Conservation (phyloP, 345 rosid species). For the Carallia pectinifolia region DNA sequence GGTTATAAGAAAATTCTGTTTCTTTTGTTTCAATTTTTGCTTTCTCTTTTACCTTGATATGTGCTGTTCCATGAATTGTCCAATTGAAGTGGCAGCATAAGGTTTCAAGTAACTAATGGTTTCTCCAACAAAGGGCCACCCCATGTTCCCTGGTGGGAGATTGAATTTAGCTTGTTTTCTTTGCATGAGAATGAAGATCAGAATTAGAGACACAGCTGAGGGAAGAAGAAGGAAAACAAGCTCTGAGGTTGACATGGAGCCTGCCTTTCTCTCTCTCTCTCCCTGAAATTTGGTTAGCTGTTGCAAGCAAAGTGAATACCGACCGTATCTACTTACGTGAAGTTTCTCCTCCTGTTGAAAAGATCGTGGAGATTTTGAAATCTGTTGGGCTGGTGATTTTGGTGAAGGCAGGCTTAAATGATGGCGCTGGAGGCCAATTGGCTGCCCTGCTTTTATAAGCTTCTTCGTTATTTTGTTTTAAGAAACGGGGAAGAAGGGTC, state of each 20-base stretch:
- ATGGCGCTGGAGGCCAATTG: background rate
- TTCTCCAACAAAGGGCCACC: slow-evolving; percentile 96
- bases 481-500: too few species aligned
- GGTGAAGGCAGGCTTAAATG: background rate
- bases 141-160: slow-evolving; percentile 91
- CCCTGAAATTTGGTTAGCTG: background rate
- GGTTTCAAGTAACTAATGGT: slow-evolving; percentile 82
- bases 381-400: background rate
- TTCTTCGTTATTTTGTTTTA: too few species aligned
- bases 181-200: slow-evolving; percentile 48
- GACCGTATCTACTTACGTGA: background rate
- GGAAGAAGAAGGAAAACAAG: slow-evolving; percentile 62
- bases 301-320: slow-evolving; percentile 3
- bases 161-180: slow-evolving; percentile 54
- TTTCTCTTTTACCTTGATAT: slow-evolving; percentile 48
- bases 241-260: slow-evolving; percentile 70
- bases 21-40: background rate
- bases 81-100: slow-evolving; percentile 67
- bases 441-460: slow-evolving; percentile 19
- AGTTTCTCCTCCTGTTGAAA: background rate
- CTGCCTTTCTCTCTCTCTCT: background rate
- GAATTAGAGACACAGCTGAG: slow-evolving; percentile 56
- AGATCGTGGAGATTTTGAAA: background rate
- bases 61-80: slow-evolving; percentile 88
- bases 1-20: background rate